Percentiles rank a stretch among this genome's conserved stretches.
Evolutionary conservation across 2,329 filamentous ascomycete genomes (phyloP).

Genomic region (Elsinoe ampelina): DNA sequence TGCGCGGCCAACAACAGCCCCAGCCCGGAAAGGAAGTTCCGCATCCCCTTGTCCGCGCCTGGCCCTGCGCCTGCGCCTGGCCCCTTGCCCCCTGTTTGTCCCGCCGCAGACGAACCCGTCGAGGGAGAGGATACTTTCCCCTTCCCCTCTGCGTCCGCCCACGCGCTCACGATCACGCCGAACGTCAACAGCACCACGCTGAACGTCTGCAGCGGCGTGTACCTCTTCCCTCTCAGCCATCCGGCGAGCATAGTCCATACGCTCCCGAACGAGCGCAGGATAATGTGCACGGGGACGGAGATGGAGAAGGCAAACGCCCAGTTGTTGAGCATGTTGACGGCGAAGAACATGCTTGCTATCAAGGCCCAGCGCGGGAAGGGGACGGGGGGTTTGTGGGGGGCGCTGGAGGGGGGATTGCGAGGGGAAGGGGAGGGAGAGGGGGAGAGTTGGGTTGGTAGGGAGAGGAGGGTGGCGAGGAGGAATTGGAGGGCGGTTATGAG

Average conservation of each 20-base stretch:
- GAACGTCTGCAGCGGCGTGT: slow-evolving; percentile 67
- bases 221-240: slow-evolving; percentile 74
- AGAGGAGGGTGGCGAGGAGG: slow-evolving; percentile 51
- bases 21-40: slow-evolving; percentile 60
- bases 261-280: slow-evolving; percentile 86
- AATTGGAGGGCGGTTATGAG: slow-evolving; percentile 45
- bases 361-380: slow-evolving; percentile 76
- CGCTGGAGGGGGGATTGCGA: slow-evolving; percentile 33
- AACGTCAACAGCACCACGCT: slow-evolving; percentile 76
- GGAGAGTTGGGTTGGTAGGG: background rate
- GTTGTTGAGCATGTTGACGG: slow-evolving; percentile 93
- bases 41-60: slow-evolving; percentile 19
- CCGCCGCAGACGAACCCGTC: slow-evolving; percentile 14
- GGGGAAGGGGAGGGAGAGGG: slow-evolving; percentile 29
- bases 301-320: slow-evolving; percentile 97
- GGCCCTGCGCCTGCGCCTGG: too few relatives aligned
- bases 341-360: slow-evolving; percentile 85
- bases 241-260: slow-evolving; percentile 94
- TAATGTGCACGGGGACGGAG: slow-evolving; percentile 93
- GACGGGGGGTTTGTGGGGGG: slow-evolving; percentile 53
- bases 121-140: slow-evolving; percentile 37
- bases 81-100: too few relatives aligned
- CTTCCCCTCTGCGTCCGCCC: slow-evolving; percentile 81
- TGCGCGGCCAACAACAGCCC: slow-evolving; percentile 79
- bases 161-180: slow-evolving; percentile 79